Evolutionary conservation across 768 basidiomycete species (phyloP).

Genomic region (Sistotremastrum niveocremeum): DNA sequence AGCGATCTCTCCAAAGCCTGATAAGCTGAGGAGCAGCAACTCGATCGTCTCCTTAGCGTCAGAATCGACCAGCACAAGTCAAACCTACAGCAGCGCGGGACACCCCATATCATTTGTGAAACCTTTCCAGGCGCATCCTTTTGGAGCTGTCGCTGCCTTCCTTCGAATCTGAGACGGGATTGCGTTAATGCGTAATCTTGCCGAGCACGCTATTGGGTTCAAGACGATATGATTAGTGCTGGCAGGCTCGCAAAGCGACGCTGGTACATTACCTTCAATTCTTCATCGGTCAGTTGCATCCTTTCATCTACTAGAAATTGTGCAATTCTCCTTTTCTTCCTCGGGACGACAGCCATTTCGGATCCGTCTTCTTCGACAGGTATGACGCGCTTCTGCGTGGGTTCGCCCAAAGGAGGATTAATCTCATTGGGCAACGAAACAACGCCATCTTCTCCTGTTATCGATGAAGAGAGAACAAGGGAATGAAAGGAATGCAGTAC

Average conservation of each 20-base stretch:
- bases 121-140: conserved; percentile 40
- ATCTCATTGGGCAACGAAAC: background rate
- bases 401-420: background rate
- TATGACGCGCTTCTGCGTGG: conserved; percentile 3
- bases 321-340: conserved; percentile 38
- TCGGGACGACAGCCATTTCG: background rate
- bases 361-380: conserved; percentile 6
- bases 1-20: conserved; percentile 63
- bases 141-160: conserved; percentile 38
- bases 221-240: background rate
- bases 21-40: conserved; percentile 55
- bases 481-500: too few relatives aligned
- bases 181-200: conserved; percentile 57
- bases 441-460: too few relatives aligned
- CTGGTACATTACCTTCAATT: conserved; percentile 43
- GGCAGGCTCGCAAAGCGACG: background rate
- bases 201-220: conserved; percentile 36
- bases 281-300: conserved; percentile 73
- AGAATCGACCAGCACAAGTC: background rate
- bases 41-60: conserved; percentile 13
- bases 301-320: conserved; percentile 48
- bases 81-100: conserved; percentile 46
- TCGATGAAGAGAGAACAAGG: too few relatives aligned
- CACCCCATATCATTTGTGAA: conserved; percentile 53
- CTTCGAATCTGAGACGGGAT: conserved; percentile 33